These are phyloP conservation scores for Solanum hybrid DNA, from an alignment of 305 asterid species.

Conservation along the genomic window DNA sequence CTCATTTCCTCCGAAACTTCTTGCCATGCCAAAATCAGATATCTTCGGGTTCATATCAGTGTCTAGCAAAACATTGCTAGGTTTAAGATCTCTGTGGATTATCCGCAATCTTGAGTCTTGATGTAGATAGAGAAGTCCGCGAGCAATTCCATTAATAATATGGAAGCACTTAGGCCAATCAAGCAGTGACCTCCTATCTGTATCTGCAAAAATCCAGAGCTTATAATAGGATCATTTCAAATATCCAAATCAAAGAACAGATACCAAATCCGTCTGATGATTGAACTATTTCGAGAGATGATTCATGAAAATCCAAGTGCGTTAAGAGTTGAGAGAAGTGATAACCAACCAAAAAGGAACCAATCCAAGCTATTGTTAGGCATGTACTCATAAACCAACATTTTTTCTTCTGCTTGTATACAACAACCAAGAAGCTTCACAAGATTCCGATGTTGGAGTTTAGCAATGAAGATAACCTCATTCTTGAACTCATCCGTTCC, in stretches of 20 bases:
- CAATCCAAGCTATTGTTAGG: conserved; percentile 14
- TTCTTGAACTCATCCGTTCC: not conserved
- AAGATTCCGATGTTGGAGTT: not conserved
- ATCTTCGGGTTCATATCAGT: conserved; percentile 12
- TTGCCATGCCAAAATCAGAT: conserved; percentile 20
- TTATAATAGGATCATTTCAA: not conserved
- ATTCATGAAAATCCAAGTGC: not conserved
- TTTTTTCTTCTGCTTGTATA: not conserved
- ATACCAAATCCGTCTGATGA: not conserved
- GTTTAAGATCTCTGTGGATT: conserved; percentile 18
- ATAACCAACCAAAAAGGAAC: conserved; percentile 11
- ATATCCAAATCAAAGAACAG: not conserved
- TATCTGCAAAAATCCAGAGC: conserved; percentile 2
- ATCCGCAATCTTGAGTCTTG: conserved; percentile 18
- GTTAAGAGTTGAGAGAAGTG: not conserved
- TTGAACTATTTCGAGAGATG: not conserved
- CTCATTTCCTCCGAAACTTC: conserved; percentile 3
- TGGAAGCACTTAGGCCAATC: conserved; percentile 12
- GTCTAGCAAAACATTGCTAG: conserved; percentile 18
- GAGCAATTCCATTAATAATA: conserved; percentile 7
- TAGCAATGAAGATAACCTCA: not conserved
- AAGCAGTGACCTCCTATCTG: not conserved
- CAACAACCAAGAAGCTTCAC: not conserved
- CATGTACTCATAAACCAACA: not conserved
- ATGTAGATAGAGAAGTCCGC: conserved; percentile 21